Percentiles rank a stretch among this genome's conserved stretches.
Evolutionary conservation across 1,139 yeast genomes (phyloP).

Genomic region (Candida neerlandica): DNA sequence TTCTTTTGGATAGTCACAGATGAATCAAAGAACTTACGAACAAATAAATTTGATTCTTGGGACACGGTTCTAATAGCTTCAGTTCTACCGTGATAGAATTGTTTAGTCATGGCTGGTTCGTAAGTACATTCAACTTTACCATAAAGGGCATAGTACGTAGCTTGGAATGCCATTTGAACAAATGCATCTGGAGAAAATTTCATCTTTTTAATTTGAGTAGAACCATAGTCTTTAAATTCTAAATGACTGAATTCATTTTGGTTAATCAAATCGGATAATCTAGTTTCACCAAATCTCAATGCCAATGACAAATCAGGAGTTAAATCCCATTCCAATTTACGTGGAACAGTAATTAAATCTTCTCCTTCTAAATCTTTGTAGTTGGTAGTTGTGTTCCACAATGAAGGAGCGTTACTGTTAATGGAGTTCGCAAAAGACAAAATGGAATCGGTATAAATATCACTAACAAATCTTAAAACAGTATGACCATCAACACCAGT

Average conservation of each 20-base stretch:
- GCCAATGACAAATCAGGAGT: conserved; percentile 77
- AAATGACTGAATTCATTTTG: conserved; percentile 87
- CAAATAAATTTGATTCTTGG: conserved; percentile 77
- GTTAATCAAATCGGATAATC: conserved; percentile 81
- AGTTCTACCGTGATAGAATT: conserved; percentile 85
- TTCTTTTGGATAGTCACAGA: conserved; percentile 61
- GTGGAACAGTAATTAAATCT: conserved; percentile 65
- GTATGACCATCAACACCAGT: conserved; percentile 97
- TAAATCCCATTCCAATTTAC: conserved; percentile 87
- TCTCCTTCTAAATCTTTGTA: conserved; percentile 19
- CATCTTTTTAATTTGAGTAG: conserved; percentile 77
- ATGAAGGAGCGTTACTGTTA: conserved; percentile 77
- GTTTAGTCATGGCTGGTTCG: conserved; percentile 95
- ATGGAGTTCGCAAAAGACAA: conserved; percentile 83
- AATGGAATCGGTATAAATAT: conserved; percentile 88
- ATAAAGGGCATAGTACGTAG: conserved; percentile 87
- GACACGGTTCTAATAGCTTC: conserved; percentile 90
- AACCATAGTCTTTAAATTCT: conserved; percentile 77
- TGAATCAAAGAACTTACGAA: conserved; percentile 80
- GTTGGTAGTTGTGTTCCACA: conserved; percentile 47
- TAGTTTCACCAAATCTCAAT: conserved; percentile 86
- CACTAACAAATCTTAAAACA: conserved; percentile 82
- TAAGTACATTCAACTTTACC: conserved; percentile 93
- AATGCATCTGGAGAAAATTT: conserved; percentile 94
- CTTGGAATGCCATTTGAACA: conserved; percentile 92